phyloP scores from a whole-genome alignment of 1,284 basidiomycete genomes.

The Trametes sp. region DNA sequence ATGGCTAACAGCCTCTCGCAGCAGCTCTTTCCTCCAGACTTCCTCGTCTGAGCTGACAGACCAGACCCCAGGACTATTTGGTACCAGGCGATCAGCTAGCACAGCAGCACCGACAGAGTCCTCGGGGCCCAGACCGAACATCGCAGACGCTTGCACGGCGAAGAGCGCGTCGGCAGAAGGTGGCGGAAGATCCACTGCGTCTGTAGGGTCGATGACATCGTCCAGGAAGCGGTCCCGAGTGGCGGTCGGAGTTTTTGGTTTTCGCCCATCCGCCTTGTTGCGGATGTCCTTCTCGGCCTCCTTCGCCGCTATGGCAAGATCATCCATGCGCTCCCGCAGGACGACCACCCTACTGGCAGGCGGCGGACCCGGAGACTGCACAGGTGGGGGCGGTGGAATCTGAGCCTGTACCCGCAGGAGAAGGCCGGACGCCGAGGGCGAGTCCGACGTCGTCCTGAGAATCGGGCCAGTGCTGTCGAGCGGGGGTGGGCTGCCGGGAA shows the following conservation, averaged over 20 bases:
- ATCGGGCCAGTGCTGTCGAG: slow-evolving; percentile 48
- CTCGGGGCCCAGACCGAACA: slow-evolving; percentile 71
- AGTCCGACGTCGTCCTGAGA: slow-evolving; percentile 69
- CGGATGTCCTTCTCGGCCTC: slow-evolving; percentile 77
- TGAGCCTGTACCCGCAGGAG: slow-evolving; percentile 49
- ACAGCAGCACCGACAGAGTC: slow-evolving; percentile 76
- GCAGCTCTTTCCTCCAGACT: slow-evolving; percentile 73
- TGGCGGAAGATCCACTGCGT: slow-evolving; percentile 76
- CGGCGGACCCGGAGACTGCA: slow-evolving; percentile 38
- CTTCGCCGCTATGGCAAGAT: slow-evolving; percentile 70
- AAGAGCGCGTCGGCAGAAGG: slow-evolving; percentile 72
- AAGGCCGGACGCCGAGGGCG: slow-evolving; percentile 54
- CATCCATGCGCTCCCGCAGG: slow-evolving; percentile 78
- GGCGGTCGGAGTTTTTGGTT: slow-evolving; percentile 43
- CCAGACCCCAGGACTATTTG: slow-evolving; percentile 65
- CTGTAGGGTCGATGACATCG: slow-evolving; percentile 80
- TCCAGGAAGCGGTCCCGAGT: slow-evolving; percentile 45
- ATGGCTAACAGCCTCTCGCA: slow-evolving; percentile 77
- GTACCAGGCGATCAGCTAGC: slow-evolving; percentile 74
- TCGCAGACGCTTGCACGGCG: slow-evolving; percentile 73
- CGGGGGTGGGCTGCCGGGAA: slow-evolving; percentile 39
- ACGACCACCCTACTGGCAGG: slow-evolving; percentile 71
- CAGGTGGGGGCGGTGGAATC: slow-evolving; percentile 47
- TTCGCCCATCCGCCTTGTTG: slow-evolving; percentile 46
- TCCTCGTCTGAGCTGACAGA: slow-evolving; percentile 63